A percentile compares a stretch with the other conserved stretches of the same genome.
phyloP scores from a whole-genome alignment of 106 monocot genomes.

The Acanthochlamys bracteata region DNA sequence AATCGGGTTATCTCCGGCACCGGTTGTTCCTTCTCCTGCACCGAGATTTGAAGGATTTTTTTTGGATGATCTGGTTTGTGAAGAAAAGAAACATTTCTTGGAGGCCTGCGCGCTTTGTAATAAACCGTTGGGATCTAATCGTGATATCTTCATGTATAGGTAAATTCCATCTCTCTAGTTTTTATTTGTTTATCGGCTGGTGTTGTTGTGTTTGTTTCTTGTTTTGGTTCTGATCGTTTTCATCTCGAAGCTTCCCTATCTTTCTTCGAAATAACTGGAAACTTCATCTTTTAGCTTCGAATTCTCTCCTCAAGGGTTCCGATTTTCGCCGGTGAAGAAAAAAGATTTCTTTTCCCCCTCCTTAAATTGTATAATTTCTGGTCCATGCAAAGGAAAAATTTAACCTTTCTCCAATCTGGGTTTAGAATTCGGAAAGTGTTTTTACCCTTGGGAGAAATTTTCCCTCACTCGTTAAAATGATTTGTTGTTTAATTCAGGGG shows the following conservation, averaged over 20 bases:
- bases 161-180: neutral
- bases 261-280: no score
- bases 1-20: no score
- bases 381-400: neutral
- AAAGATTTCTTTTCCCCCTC: neutral
- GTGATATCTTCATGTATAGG: neutral
- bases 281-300: no score
- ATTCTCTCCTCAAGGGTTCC: no score
- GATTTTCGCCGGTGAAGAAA: no score
- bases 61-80: neutral
- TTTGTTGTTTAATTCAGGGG: constrained; percentile 15
- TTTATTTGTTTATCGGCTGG: neutral
- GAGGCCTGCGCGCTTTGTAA: neutral
- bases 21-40: no score
- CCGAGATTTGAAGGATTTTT: no score
- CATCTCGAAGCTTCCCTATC: no score
- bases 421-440: no score
- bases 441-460: no score
- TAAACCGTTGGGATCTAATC: neutral
- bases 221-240: neutral
- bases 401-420: neutral
- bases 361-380: neutral
- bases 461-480: neutral
- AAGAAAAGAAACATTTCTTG: neutral
- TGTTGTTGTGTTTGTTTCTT: no score